Conservation (phyloP, 192 early-diverging fungal genomes). For the Podila horticola region DNA sequence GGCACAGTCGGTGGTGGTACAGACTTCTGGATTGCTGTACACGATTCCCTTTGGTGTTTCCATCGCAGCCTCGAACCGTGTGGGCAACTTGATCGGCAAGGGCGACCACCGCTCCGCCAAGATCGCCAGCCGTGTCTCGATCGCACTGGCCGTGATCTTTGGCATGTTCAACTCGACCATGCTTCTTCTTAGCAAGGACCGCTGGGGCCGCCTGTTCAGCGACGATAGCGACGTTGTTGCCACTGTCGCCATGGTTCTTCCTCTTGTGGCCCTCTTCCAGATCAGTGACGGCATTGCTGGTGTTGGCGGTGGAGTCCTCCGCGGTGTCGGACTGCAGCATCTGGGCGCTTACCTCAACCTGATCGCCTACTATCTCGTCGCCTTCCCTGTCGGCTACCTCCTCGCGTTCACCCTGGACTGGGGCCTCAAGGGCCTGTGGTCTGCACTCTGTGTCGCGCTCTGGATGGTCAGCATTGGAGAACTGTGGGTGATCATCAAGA, state of each 20-base stretch:
- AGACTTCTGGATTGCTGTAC: slow-evolving; percentile 76
- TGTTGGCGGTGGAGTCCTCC: slow-evolving; percentile 75
- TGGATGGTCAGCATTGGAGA: slow-evolving; percentile 49
- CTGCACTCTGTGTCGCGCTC: slow-evolving; percentile 63
- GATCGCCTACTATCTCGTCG: slow-evolving; percentile 74
- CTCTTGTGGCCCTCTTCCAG: slow-evolving; percentile 82
- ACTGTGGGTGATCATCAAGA: slow-evolving; percentile 45
- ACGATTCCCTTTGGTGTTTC: slow-evolving; percentile 84
- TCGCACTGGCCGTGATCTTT: slow-evolving; percentile 64
- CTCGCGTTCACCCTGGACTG: slow-evolving; percentile 64
- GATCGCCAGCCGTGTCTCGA: slow-evolving; percentile 58
- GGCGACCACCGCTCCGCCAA: slow-evolving; percentile 58
- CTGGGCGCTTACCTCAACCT: slow-evolving; percentile 68
- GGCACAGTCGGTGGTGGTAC: slow-evolving; percentile 84
- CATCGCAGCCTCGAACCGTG: slow-evolving; percentile 83
- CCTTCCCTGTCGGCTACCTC: slow-evolving; percentile 68
- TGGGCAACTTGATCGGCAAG: slow-evolving; percentile 81
- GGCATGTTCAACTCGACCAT: slow-evolving; percentile 60
- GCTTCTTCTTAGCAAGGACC: slow-evolving; percentile 60
- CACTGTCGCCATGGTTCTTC: slow-evolving; percentile 79
- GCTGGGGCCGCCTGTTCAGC: slow-evolving; percentile 77
- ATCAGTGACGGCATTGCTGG: slow-evolving; percentile 71
- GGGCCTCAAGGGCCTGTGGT: slow-evolving; percentile 74
- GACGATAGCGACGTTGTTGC: slow-evolving; percentile 73
- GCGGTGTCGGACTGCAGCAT: slow-evolving; percentile 81